Percentiles rank a stretch among this genome's conserved stretches.
These are phyloP conservation scores for Phytophthora megakarya DNA, from an alignment of 352 stramenopile genomes.

Conservation along the genomic window DNA sequence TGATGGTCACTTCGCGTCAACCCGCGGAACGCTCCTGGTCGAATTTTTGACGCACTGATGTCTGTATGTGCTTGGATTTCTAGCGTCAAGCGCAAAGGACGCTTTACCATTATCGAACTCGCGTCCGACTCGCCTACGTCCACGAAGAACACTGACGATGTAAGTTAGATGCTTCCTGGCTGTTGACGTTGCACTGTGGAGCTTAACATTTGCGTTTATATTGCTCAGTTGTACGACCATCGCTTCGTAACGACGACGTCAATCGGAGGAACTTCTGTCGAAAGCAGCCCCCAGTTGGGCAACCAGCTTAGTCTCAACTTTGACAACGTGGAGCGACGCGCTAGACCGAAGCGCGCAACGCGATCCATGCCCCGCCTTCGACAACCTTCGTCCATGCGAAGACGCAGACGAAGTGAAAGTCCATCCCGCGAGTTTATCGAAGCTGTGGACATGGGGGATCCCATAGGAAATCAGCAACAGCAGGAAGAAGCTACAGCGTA, in stretches of 20 bases:
- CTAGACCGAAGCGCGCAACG: conserved; percentile 39
- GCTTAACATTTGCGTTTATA: conserved; percentile 21
- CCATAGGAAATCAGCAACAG: conserved; percentile 27
- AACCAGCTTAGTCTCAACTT: conserved; percentile 32
- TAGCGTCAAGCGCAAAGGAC: conserved; percentile 75
- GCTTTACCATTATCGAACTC: conserved; percentile 88
- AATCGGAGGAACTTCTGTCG: conserved; percentile 42
- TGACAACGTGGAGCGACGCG: conserved; percentile 23
- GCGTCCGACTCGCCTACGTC: conserved; percentile 64
- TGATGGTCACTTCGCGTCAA: conserved; percentile 29
- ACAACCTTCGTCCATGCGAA: conserved; percentile 29
- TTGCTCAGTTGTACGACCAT: conserved; percentile 40
- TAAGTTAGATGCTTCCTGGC: conserved; percentile 15
- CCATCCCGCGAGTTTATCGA: conserved; percentile 38
- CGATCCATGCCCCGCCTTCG: conserved; percentile 48
- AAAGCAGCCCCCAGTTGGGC: conserved; percentile 28
- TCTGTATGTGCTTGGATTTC: conserved; percentile 15
- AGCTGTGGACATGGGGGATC: conserved; percentile 23
- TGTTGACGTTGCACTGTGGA: neutral
- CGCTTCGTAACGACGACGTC: conserved; percentile 57
- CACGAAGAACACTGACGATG: conserved; percentile 58
- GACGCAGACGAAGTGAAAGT: conserved; percentile 55
- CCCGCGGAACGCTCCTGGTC: conserved; percentile 12
- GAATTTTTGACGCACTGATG: conserved; percentile 19
- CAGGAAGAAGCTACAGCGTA: conserved; percentile 24